Conservation (phyloP, 257 asterid genomes). For the Leonotis leonurus region DNA sequence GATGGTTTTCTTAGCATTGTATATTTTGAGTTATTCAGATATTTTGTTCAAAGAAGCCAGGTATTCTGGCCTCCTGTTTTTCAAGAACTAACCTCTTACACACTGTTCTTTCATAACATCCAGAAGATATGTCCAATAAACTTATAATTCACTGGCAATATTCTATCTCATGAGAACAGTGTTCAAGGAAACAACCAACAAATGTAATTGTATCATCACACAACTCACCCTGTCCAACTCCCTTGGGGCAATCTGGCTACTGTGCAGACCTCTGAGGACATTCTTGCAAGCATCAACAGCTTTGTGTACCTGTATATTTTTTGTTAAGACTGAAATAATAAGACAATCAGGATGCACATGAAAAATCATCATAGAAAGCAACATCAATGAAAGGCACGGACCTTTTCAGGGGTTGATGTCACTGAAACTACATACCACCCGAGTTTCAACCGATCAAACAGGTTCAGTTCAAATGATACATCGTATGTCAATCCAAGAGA, state of each 20-base stretch:
- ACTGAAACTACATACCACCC: conserved; percentile 99
- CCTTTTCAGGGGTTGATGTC: conserved; percentile 98
- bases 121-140: not conserved
- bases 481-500: conserved; percentile 98
- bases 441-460: conserved; percentile 91
- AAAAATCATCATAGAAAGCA: not conserved
- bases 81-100: not conserved
- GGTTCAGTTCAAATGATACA: conserved; percentile 93
- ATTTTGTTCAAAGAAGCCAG: not conserved
- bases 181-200: not conserved
- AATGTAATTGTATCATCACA: conserved; percentile 9
- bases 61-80: too few relatives aligned
- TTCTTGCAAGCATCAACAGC: conserved; percentile 99
- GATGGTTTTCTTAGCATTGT: not conserved
- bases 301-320: conserved; percentile 69
- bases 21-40: not conserved
- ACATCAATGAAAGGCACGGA: conserved; percentile 14
- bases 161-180: not conserved
- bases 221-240: conserved; percentile 95
- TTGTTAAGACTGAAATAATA: conserved; percentile 13
- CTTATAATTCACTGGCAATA: not conserved
- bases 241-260: conserved; percentile 71
- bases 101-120: not conserved
- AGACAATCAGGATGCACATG: conserved; percentile 11
- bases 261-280: conserved; percentile 85